Evolutionary conservation across 1,284 basidiomycete species (phyloP).

Genomic region (Apiotrichum brassicae): DNA sequence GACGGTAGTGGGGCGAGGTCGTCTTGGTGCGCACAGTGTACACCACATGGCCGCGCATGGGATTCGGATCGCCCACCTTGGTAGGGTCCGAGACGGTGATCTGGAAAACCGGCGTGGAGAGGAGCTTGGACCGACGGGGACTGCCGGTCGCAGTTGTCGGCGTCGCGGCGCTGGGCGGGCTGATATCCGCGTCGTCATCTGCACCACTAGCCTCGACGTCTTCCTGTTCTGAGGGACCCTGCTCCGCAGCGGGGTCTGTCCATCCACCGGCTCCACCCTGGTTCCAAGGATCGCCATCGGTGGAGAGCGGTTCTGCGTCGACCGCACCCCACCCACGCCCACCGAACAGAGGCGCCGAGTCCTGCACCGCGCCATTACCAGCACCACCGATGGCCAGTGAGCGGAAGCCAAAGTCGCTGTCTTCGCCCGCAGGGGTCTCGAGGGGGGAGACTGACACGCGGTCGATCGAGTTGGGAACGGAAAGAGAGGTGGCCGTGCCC

Average conservation of each 20-base stretch:
- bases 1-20: slow-evolving; percentile 70
- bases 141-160: neutral
- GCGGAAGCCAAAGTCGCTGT: slow-evolving; percentile 34
- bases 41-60: slow-evolving; percentile 83
- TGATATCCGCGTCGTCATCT: slow-evolving; percentile 4
- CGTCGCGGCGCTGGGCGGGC: neutral
- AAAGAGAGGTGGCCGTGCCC: neutral
- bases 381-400: slow-evolving; percentile 31
- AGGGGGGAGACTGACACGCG: slow-evolving; percentile 41
- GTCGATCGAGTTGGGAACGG: slow-evolving; percentile 16
- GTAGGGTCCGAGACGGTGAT: slow-evolving; percentile 89
- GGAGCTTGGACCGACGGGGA: slow-evolving; percentile 17
- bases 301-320: slow-evolving; percentile 19
- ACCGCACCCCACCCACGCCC: slow-evolving; percentile 16
- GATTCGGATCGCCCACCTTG: slow-evolving; percentile 85
- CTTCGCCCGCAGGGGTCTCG: slow-evolving; percentile 23
- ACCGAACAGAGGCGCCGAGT: neutral
- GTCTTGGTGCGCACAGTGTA: slow-evolving; percentile 92
- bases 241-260: slow-evolving; percentile 14
- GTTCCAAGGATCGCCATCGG: slow-evolving; percentile 7
- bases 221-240: neutral
- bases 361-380: neutral
- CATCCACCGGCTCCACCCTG: slow-evolving; percentile 20
- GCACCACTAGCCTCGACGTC: slow-evolving; percentile 17
- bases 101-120: slow-evolving; percentile 50